Conservation (phyloP, 108 stramenopile genomes). For the Cyclotella kingstonii region DNA sequence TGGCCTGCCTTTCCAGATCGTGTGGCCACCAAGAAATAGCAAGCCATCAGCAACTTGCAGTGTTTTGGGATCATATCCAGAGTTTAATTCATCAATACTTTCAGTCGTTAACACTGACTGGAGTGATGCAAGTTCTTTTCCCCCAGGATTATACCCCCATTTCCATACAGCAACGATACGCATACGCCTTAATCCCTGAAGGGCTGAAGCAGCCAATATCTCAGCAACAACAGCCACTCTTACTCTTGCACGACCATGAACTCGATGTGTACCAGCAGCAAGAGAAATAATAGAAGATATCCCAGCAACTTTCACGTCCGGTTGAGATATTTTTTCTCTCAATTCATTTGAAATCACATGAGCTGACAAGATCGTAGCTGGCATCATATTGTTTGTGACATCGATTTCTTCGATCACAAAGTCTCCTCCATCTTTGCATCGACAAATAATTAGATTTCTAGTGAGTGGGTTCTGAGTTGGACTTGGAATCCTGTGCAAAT, state of each 20-base stretch:
- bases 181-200: conserved; percentile 28
- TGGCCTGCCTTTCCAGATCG: conserved; percentile 1
- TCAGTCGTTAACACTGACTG: conserved; percentile 63
- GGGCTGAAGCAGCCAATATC: conserved; percentile 23
- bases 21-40: conserved; percentile 69
- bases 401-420: conserved; percentile 52
- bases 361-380: conserved; percentile 42
- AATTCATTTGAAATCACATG: conserved; percentile 56
- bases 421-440: conserved; percentile 21
- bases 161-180: conserved; percentile 74
- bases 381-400: conserved; percentile 1
- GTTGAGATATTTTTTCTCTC: conserved; percentile 43
- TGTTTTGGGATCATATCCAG: conserved; percentile 53
- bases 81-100: conserved; percentile 37
- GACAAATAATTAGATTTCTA: conserved; percentile 67
- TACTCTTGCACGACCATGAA: conserved; percentile 48
- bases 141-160: conserved; percentile 69
- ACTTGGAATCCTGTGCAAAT: conserved; percentile 7
- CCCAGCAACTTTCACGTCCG: conserved; percentile 34
- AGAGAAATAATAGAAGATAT: conserved; percentile 55
- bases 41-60: conserved; percentile 69
- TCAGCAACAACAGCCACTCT: conserved; percentile 68
- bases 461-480: conserved; percentile 67
- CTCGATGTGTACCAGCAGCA: conserved; percentile 64
- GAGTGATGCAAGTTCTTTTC: conserved; percentile 38